phyloP scores from a whole-genome alignment of 1,284 basidiomycete genomes.

The Kwoniella shivajii region DNA sequence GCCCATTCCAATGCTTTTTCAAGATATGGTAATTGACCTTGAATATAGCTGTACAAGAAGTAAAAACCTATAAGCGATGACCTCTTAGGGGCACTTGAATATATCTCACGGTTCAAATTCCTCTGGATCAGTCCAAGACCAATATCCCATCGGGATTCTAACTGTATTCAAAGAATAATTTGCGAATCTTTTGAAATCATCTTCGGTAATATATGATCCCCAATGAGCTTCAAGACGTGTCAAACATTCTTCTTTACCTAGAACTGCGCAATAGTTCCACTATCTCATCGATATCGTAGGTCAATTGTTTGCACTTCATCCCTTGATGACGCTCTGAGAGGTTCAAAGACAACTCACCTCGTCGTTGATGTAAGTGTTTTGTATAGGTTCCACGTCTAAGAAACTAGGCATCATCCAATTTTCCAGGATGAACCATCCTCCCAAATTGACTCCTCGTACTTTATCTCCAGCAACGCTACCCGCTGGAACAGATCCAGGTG shows the following conservation, averaged over 20 bases:
- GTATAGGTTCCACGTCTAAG: constrained; percentile 28
- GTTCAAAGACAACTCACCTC: constrained; percentile 32
- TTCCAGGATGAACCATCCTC: constrained; percentile 44
- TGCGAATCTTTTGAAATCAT: constrained; percentile 51
- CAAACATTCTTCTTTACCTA: constrained; percentile 34
- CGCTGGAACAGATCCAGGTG: constrained; percentile 32
- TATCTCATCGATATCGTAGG: constrained; percentile 1
- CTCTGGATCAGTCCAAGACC: constrained; percentile 43
- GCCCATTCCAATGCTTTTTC: constrained; percentile 42
- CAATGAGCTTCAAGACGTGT: constrained; percentile 37
- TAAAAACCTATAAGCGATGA: background rate
- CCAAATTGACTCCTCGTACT: constrained; percentile 47
- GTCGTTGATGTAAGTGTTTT: constrained; percentile 24
- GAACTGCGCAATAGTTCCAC: constrained; percentile 36
- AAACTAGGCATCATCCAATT: constrained; percentile 46
- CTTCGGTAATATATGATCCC: constrained; percentile 50
- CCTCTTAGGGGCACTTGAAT: background rate
- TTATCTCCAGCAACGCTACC: constrained; percentile 37
- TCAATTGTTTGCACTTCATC: background rate
- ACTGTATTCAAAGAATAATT: constrained; percentile 43
- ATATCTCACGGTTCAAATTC: constrained; percentile 50
- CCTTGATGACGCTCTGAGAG: background rate
- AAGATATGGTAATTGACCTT: constrained; percentile 38
- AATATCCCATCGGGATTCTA: constrained; percentile 46
- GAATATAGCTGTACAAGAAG: constrained; percentile 22